A percentile compares a stretch with the other conserved stretches of the same genome.
Conservation (phyloP, 2,329 filamentous ascomycete genomes). For the Penicillium corylophilum region DNA sequence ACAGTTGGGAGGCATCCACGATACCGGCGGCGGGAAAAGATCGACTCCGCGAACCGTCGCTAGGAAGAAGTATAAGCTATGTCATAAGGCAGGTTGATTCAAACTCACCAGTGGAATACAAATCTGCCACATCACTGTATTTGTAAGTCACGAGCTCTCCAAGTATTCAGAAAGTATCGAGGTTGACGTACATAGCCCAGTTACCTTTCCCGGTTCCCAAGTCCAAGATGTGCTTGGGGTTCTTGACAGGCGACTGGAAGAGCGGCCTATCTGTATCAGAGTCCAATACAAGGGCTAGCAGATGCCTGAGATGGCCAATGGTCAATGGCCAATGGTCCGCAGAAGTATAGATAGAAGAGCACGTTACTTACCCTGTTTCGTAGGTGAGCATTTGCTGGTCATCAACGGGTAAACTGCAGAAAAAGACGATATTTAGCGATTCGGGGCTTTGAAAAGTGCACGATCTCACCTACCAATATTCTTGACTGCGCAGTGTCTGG, state of each 20-base stretch:
- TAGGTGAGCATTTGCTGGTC: background rate
- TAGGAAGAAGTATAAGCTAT: background rate
- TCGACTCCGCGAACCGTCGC: slow-evolving; percentile 3
- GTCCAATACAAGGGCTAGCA: background rate
- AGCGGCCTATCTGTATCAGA: background rate
- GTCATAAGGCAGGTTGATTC: background rate
- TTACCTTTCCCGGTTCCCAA: slow-evolving; percentile 1
- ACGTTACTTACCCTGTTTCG: background rate
- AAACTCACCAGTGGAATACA: background rate
- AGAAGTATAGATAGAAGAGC: no score
- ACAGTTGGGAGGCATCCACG: slow-evolving; percentile 3
- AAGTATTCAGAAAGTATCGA: no score
- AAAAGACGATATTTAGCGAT: no score
- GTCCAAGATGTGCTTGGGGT: background rate
- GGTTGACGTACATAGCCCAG: background rate
- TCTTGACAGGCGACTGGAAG: background rate
- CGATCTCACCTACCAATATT: no score
- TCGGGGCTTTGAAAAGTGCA: no score
- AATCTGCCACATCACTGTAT: background rate
- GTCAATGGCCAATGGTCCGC: no score
- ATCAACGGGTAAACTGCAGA: background rate
- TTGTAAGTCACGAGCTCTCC: background rate
- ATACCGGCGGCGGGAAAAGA: slow-evolving; percentile 1
- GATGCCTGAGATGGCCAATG: no score
- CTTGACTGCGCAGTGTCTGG: no score